A percentile compares a stretch with the other conserved stretches of the same genome.
These are phyloP conservation scores for Pleurotus tuber-regium DNA, from an alignment of 768 basidiomycete genomes.

Conservation along the genomic window DNA sequence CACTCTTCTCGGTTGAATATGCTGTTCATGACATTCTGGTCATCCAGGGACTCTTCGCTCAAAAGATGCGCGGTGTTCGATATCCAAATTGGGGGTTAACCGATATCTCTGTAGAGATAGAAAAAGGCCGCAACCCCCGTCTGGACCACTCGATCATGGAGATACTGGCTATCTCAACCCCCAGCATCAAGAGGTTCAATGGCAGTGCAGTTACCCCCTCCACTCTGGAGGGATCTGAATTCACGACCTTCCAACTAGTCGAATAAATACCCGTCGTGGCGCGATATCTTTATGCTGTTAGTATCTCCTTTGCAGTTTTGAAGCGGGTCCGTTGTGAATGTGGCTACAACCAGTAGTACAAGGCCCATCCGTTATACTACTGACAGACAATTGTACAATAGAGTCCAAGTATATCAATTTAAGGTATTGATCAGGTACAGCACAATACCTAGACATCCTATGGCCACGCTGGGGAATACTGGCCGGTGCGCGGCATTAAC, in stretches of 20 bases:
- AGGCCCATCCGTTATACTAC: too few species aligned
- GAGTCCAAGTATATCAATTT: background rate
- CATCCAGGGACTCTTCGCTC: background rate
- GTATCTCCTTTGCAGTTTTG: too few species aligned
- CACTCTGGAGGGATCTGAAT: background rate
- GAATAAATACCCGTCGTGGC: too few species aligned
- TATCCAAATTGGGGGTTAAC: background rate
- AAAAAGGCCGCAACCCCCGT: background rate
- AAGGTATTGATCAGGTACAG: background rate
- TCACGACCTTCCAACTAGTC: background rate
- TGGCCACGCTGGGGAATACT: background rate
- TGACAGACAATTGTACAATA: background rate
- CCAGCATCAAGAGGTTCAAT: slow-evolving; percentile 5
- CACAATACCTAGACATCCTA: background rate
- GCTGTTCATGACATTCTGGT: too few species aligned
- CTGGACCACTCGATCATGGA: slow-evolving; percentile 8
- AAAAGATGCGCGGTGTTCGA: background rate
- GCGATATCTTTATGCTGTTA: too few species aligned
- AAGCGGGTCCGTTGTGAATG: too few species aligned
- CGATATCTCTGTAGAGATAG: slow-evolving; percentile 4
- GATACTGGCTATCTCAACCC: slow-evolving; percentile 3
- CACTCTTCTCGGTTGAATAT: too few species aligned
- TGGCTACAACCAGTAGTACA: too few species aligned
- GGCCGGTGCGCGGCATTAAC: slow-evolving; percentile 3
- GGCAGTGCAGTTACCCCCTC: background rate